Base-by-base conservation (phyloP, 2,329 filamentous ascomycete genomes). In the Trichoderma brevicompactum region DNA sequence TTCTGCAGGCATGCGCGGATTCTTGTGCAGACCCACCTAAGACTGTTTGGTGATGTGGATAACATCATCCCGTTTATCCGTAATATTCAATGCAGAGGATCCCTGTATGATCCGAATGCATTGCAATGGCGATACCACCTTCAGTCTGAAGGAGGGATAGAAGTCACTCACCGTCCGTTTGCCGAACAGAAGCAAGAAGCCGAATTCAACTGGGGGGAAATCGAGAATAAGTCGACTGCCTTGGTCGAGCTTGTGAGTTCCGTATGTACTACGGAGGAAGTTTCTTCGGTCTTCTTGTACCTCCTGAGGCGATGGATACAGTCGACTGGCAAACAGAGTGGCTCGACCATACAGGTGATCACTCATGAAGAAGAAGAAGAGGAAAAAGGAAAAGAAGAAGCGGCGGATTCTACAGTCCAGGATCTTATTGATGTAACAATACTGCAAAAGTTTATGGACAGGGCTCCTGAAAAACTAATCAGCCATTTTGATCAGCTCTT, bases 401-500 rank as follows among this genome's bases (percentile, higher is more conserved):
- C 2, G 5, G 62, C 71, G 0, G 70, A 74, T 1, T 80, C 85
- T 52, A 78, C 84, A 0, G 66, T 86, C 3, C 72, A 72, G 5
- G 79, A 81, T 4, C 76, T 92, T 1, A 75, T 83, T 6, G 82
- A 90, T 68, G 80, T 87, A 5, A 87, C 87, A 55, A 76, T 91
- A 0, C 79, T 92, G 7, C 87, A 91, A 70, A 83, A 82, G 40
- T 82, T 92, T 76, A 86, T 92, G 75, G 83, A 85, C 28, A 82
- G 79, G 52, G 83, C 89, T 52, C 83, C 87, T 1, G 84, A 89
- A 23, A 87, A 85, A 67, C 80, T 92, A 12, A 83, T 89, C 36
- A 83, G 82, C 38, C 84, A 87, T 65, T 88, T 89, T 2, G 83
- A 83, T 49, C 87, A 90, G 69, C 81, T 91, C 7, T 77, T 92